Evolutionary conservation across 2,329 filamentous ascomycete species (phyloP), one percentile per base, ranked within the genome.

Genomic region (Calycina herbarum): DNA sequence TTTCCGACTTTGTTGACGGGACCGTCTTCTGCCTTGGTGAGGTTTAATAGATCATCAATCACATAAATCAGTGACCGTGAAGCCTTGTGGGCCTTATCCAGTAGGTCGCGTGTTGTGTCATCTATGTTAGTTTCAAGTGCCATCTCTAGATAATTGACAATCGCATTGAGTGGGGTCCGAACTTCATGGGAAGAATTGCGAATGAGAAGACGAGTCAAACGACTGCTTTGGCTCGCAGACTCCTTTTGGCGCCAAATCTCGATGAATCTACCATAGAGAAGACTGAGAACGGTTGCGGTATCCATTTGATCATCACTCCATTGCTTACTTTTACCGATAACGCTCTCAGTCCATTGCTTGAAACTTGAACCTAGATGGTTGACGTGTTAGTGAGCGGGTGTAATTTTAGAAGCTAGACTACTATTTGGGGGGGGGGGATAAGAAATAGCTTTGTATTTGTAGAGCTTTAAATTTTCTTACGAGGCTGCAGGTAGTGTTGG

Each of bases 241-340:
- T 66, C 68, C 51, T 73, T 73, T 57, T 69, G 65, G 31, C 65
- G 57, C 67, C 70, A 73, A 6, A 72, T 68, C 20, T 73, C 72
- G 31, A 70, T 70, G 59, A 73, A 73, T 59, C 69, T 68, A 10
- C 70, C 69, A 38, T 73, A 73, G 2, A 72, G 40, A 13, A 71
- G 58, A 27, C 69, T 62, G 15, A 73, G 51, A 4, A 73, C 65
- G 10, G 66, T 64, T 13, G 71, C 71, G 8, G 69, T 71, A n/a
- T 71, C 71, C 15, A 70, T n/a, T 51, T 73, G 68, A 59, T 72
- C 70, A n/a, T 68, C 70, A 3, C 63, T 70, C 70, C 69, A 73
- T 45, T 68, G 64, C 40, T 58, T 68, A 29, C 69, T 69, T 59
- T 59, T 70, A 10, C 69, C 70, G 20, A 59, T 42, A 33, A 71